Base-by-base conservation (phyloP, 2,329 filamentous ascomycete genomes). In the Botryotinia convoluta region DNA sequence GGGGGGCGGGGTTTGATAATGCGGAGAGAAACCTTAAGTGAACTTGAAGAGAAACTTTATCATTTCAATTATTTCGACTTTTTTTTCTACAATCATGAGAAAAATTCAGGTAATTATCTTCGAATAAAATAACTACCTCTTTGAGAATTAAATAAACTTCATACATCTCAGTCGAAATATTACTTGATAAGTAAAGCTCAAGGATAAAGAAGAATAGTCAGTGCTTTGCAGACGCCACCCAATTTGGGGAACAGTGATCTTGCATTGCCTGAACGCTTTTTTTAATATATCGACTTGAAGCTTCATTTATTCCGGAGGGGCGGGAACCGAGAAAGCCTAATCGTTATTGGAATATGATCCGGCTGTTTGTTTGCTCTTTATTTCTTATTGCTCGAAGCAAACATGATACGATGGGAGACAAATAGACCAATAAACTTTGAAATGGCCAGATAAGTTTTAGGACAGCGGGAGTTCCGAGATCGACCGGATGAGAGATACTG, bases 201-300 rank as follows among this genome's bases (percentile, higher is more conserved):
- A 68, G 35, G 65, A 32, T 69, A 3, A 7, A 29, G 9, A 54
- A 54, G 35, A 57, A 57, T 20, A 54, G 64, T 67, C 35, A 42
- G 48, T 69, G 65, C 65, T 42, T 69, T 69, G 65, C 65, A 69
- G 65, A 48, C 65, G 65, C 65, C 65, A 57, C 35, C n/a, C 29
- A 57, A 69, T 69, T 32, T 59, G 65, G 35, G 65, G 48, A 44
- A 57, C 20, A 42, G 29, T 18, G n/a, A 69, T 29, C 48, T 69
- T 69, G 65, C 65, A 57, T 69, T 69, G 65, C 65, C 65, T 59
- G 37, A 69, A 69, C 18, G 26, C 35, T 32, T 57, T 57, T 51
- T 57, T 42, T 29, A 54, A 54, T 67, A 67, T 65, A 65, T 48
- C 45, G 26, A 57, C 26, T 29, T 69, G 20, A 39, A 67, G 44